Conservation (phyloP, 2,329 filamentous ascomycete species). For the Ascomycota sp. region DNA sequence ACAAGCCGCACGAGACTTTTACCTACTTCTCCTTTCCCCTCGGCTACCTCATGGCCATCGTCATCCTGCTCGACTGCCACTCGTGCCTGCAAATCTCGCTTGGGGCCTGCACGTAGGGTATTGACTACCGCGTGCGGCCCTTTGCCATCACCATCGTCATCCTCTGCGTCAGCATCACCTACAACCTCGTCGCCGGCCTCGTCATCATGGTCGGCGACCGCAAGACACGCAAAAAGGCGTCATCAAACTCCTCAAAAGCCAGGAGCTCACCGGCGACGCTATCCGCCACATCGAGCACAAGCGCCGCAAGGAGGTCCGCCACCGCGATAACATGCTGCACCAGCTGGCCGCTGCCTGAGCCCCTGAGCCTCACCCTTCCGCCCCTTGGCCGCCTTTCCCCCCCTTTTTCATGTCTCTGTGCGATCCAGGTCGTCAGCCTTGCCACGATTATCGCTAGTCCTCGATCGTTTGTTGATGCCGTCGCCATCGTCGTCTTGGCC, state of each 20-base stretch:
- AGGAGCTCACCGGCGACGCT: constrained; percentile 47
- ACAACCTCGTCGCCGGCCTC: constrained; percentile 58
- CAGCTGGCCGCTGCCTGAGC: too few species aligned
- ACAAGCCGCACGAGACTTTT: constrained; percentile 70
- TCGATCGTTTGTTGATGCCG: too few species aligned
- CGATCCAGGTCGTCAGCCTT: too few species aligned
- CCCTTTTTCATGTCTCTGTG: too few species aligned
- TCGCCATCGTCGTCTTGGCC: too few species aligned
- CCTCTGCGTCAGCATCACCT: constrained; percentile 57
- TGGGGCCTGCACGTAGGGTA: constrained; percentile 60
- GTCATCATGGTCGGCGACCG: constrained; percentile 60
- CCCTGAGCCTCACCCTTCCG: too few species aligned
- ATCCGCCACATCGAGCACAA: constrained; percentile 22
- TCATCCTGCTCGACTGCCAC: constrained; percentile 63
- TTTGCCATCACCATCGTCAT: constrained; percentile 62
- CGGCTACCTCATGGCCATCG: constrained; percentile 51
- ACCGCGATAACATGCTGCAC: too few species aligned
- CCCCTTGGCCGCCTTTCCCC: too few species aligned
- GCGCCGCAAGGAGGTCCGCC: constrained; percentile 3
- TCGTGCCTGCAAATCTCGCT: constrained; percentile 64
- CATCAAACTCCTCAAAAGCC: constrained; percentile 52
- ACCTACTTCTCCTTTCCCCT: constrained; percentile 68
- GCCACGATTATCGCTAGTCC: too few species aligned
- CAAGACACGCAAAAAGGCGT: constrained; percentile 67
- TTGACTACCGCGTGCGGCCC: constrained; percentile 47